Conservation (phyloP, 2,329 filamentous ascomycete species). For the Lasiodiplodia citricola region DNA sequence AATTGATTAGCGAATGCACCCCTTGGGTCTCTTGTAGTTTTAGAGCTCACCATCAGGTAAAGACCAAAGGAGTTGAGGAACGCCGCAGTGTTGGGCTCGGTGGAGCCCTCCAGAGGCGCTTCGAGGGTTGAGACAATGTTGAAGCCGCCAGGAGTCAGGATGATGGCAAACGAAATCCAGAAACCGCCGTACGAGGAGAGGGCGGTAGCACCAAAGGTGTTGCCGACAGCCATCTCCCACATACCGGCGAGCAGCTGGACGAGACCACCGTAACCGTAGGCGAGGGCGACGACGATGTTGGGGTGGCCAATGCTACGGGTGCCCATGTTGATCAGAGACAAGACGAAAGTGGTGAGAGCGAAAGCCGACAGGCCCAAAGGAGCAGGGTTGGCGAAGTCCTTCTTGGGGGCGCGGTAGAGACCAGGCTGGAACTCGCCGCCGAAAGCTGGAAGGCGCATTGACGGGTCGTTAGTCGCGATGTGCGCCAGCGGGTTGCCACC, state of each 20-base stretch:
- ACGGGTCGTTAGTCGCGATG: slow-evolving; percentile 55
- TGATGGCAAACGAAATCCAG: slow-evolving; percentile 62
- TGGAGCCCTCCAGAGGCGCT: slow-evolving; percentile 29
- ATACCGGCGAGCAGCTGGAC: slow-evolving; percentile 51
- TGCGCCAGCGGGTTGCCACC: slow-evolving; percentile 59
- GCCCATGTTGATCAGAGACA: slow-evolving; percentile 51
- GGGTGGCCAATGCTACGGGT: slow-evolving; percentile 43
- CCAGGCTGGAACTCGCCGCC: slow-evolving; percentile 60
- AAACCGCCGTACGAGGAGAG: slow-evolving; percentile 63
- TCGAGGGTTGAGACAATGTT: slow-evolving; percentile 51
- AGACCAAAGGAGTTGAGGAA: slow-evolving; percentile 62
- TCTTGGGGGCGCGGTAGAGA: slow-evolving; percentile 51
- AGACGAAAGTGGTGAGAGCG: slow-evolving; percentile 64
- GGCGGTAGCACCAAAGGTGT: slow-evolving; percentile 62
- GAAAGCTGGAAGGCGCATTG: slow-evolving; percentile 52
- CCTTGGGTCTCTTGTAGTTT: background rate
- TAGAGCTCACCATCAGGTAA: slow-evolving; percentile 56
- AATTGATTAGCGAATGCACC: slow-evolving; percentile 34
- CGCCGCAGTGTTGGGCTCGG: slow-evolving; percentile 55
- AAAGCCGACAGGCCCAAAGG: slow-evolving; percentile 64
- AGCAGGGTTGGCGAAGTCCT: slow-evolving; percentile 60
- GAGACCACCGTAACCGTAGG: slow-evolving; percentile 50
- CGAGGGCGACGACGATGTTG: slow-evolving; percentile 48
- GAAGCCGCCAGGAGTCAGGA: slow-evolving; percentile 55
- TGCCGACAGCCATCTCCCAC: slow-evolving; percentile 58